Base-by-base conservation (phyloP, 2,329 filamentous ascomycete species). In the Ophiocordyceps camponoti-leonardi region DNA sequence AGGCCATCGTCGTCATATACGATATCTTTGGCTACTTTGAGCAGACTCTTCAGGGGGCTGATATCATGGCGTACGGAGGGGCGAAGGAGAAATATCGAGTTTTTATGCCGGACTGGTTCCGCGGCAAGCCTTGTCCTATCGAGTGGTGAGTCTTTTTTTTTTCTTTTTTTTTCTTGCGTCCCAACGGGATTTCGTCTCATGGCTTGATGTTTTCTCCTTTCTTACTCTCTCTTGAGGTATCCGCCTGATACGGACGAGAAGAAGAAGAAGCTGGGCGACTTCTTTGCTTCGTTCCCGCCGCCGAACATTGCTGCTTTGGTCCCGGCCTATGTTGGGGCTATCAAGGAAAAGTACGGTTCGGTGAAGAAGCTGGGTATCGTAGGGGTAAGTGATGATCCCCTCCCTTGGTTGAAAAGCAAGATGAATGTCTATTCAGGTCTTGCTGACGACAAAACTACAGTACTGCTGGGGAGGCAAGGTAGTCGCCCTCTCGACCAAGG, bases 31-130 rank as follows among this genome's bases (percentile, higher is more conserved):
- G 80, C 54, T 79, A 80, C 71, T 82, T 74, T 56, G 72, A 75
- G 22, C 81, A 85, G 62, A 79, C 80, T 3, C 50, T 83, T 12
- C 80, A 84, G 59, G 81, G 80, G 22, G 77, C 78, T 50, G 81
- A 86, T 54, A 83, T 77, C 52, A 65, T 82, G 22, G 68, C 75
- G 41, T 66, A 65, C 42, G 67, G 68, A 49, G 67, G 68, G 49
- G 57, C 67, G 61, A 72, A 65, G 63, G 74, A 67, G 60, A 77
- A 83, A 57, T 92, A 93, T 69, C 79, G 79, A 53, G 84, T 94
- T 53, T 87, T 88, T 65, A 88, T 95, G 51, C 88, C 88, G 26
- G 88, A 95, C 66, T 90, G 85, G 72, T 94, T 94, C 68, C 74
- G 83, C 49, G 87, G 85, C 59, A 71, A 75, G 52, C 82, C 85